Evolutionary conservation across 768 basidiomycete species (phyloP), one percentile per base, ranked within the genome.

Genomic region (Termitomyces titanicus): DNA sequence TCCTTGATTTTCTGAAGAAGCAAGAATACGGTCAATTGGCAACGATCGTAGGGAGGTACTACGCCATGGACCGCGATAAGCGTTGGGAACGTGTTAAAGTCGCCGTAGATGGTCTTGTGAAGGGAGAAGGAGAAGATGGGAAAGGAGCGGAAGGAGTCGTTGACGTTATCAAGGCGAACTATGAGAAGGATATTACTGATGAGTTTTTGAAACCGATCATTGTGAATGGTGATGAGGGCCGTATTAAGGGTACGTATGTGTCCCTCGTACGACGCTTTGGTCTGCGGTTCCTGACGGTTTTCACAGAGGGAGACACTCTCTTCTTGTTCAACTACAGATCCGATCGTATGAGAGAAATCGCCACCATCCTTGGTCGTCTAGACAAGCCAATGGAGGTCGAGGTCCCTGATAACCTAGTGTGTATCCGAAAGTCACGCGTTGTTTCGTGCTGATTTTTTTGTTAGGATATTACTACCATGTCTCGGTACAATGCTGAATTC

Each of bases 271-370:
- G 44, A 44, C 31, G 11, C 24, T 18, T 54, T 29, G 29, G 13
- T 35, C 49, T 17, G 43, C 11, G 12, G 11, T 35, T 20, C n/a
- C 5, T 35, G 15, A 31, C 47, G 38, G 34, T 7, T 10, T 51
- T 1, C 8, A 38, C 60, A 92, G 92, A 93, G 54, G 79, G 76
- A 40, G 94, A 97, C 70, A 95, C 94, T 0, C 66, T 98, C 4
- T 97, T 96, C 81, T 85, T 91, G 75, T 98, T 96, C 85, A 98
- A 98, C 77, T 97, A 98, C 72, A 87, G 95, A 57, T 95, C 94
- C 0, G 94, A 98, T 70, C 87, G 95, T 51, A 92, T 98, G 89
- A 85, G 94, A 45, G 94, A 98, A 72, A 87, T 97, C 57, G 79
- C 75, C n/a, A 74, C 81, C 27, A 83, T 98, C 8, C 81, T 97